Percentiles rank a stretch among this genome's conserved stretches.
Evolutionary conservation across 176 grass and related monocot species (phyloP).

Genomic region (Bolboschoenus planiculmis): DNA sequence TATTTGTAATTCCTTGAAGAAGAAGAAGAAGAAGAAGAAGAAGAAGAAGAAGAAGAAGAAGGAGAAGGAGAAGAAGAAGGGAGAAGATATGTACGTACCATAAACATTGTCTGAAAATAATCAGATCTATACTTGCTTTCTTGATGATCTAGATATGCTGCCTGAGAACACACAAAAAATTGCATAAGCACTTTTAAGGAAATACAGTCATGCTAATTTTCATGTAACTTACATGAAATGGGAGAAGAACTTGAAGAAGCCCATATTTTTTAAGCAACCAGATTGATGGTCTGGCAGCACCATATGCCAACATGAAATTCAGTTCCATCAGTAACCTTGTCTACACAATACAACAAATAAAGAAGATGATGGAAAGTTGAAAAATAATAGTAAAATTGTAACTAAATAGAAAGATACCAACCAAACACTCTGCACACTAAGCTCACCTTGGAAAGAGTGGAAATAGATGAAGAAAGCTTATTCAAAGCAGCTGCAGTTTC

Average conservation of each 20-base stretch:
- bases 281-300: slow-evolving; percentile 62
- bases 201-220: neutral
- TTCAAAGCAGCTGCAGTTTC: slow-evolving; percentile 59
- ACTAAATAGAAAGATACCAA: slow-evolving; percentile 3
- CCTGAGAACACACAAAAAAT: slow-evolving; percentile 47
- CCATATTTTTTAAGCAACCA: slow-evolving; percentile 62
- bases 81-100: slow-evolving; percentile 54
- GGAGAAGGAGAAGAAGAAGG: neutral
- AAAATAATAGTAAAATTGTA: neutral
- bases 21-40: neutral
- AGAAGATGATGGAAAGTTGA: neutral
- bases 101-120: slow-evolving; percentile 53
- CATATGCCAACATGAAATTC: slow-evolving; percentile 80
- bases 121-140: slow-evolving; percentile 30
- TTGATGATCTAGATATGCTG: slow-evolving; percentile 71
- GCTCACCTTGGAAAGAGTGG: slow-evolving; percentile 43
- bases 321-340: slow-evolving; percentile 70
- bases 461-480: slow-evolving; percentile 52
- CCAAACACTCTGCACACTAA: neutral
- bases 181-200: slow-evolving; percentile 22
- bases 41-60: neutral
- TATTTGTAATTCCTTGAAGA: neutral
- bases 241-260: slow-evolving; percentile 77
- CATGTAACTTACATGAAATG: slow-evolving; percentile 65
- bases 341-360: slow-evolving; percentile 35